Percentiles rank a stretch among this genome's conserved stretches.
phyloP scores from a whole-genome alignment of 805 yeast species.

The Ogataea siamensis region DNA sequence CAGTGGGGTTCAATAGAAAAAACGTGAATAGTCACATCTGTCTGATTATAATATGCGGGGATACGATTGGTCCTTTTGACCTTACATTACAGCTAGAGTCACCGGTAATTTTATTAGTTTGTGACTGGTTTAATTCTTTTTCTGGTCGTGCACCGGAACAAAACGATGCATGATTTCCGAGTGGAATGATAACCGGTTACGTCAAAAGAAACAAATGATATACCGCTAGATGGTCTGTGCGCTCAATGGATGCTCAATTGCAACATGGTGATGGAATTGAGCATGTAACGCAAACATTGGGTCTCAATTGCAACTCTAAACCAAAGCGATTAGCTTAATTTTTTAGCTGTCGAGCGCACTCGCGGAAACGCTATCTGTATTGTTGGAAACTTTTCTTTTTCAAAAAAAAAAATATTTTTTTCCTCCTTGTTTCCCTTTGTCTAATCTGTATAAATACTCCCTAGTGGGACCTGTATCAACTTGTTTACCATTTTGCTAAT shows the following conservation, averaged over 20 bases:
- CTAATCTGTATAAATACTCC: constrained; percentile 6
- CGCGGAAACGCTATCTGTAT: constrained; percentile 7
- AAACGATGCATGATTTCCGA: constrained; percentile 5
- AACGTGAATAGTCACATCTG: not conserved
- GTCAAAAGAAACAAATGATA: constrained; percentile 9
- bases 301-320: not conserved
- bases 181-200: constrained; percentile 3
- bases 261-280: constrained; percentile 1
- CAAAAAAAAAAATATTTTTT: constrained; percentile 10
- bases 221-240: not conserved
- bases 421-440: constrained; percentile 12
- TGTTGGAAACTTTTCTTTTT: constrained; percentile 15
- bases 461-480: constrained; percentile 5
- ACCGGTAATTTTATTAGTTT: not conserved
- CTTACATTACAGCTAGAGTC: not conserved
- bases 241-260: not conserved
- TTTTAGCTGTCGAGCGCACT: too few relatives aligned
- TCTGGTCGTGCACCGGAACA: constrained; percentile 3
- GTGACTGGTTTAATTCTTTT: constrained; percentile 9
- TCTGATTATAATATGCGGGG: constrained; percentile 1
- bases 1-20: not conserved
- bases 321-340: too few relatives aligned
- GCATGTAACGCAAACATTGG: constrained; percentile 1
- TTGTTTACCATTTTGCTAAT: constrained; percentile 10
- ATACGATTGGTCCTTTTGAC: not conserved